Evolutionary conservation across 108 stramenopile genomes (phyloP).

Genomic region (Bacterosira constricta): DNA sequence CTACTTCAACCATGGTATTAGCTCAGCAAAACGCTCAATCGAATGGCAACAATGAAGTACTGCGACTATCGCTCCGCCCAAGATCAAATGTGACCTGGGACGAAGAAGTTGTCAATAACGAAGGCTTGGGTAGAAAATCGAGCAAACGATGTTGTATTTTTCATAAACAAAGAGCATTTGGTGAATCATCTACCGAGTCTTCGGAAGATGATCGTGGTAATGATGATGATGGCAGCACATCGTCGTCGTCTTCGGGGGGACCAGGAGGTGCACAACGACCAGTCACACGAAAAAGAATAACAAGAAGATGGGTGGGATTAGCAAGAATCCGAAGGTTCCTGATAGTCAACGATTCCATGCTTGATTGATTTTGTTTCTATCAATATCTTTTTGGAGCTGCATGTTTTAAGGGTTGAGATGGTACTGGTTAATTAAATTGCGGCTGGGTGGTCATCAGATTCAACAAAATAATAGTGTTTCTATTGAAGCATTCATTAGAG

Average conservation of each 20-base stretch:
- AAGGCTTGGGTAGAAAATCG: constrained; percentile 90
- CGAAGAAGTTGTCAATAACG: constrained; percentile 89
- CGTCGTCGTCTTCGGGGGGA: constrained; percentile 43
- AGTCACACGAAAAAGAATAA: constrained; percentile 46
- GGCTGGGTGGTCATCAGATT: too few species aligned
- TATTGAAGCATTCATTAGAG: too few species aligned
- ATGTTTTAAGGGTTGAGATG: too few species aligned
- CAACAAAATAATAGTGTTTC: too few species aligned
- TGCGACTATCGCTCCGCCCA: constrained; percentile 43
- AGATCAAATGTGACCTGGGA: constrained; percentile 60
- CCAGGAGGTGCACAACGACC: constrained; percentile 47
- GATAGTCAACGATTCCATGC: constrained; percentile 89
- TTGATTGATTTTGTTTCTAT: too few species aligned
- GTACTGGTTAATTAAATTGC: too few species aligned
- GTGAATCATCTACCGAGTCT: constrained; percentile 88
- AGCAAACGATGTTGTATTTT: constrained; percentile 96
- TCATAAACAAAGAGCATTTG: constrained; percentile 92
- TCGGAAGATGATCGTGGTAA: constrained; percentile 60
- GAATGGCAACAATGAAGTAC: constrained; percentile 18
- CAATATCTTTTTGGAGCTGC: too few species aligned
- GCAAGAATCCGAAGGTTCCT: constrained; percentile 66
- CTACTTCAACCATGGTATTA: constrained; percentile 29
- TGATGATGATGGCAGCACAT: constrained; percentile 12
- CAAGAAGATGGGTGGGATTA: constrained; percentile 45
- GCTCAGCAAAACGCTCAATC: constrained; percentile 20